A percentile compares a stretch with the other conserved stretches of the same genome.
These are phyloP conservation scores for Dactylellina drechsleri DNA, from an alignment of 2,329 filamentous ascomycete genomes.

Conservation along the genomic window DNA sequence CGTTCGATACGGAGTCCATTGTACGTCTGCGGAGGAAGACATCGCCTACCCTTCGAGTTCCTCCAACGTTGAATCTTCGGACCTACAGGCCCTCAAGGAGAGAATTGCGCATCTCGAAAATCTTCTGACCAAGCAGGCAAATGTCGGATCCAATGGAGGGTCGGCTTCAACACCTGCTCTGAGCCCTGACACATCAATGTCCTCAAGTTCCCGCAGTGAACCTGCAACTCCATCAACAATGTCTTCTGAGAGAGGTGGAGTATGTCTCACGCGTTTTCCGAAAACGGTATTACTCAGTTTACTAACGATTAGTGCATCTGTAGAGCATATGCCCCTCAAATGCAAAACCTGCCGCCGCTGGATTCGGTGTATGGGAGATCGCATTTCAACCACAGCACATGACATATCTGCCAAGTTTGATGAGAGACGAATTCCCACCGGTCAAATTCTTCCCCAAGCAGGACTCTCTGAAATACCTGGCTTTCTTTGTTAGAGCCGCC, in stretches of 20 bases:
- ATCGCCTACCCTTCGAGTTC: constrained; percentile 43
- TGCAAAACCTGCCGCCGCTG: constrained; percentile 26
- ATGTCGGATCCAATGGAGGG: constrained; percentile 25
- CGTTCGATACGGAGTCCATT: constrained; percentile 50
- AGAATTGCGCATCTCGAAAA: constrained; percentile 49
- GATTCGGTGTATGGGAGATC: constrained; percentile 47
- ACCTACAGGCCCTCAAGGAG: constrained; percentile 49
- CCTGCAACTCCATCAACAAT: constrained; percentile 43
- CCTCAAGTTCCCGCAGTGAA: constrained; percentile 47
- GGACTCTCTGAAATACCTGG: constrained; percentile 33
- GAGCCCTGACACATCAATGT: constrained; percentile 42
- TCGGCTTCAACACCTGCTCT: constrained; percentile 29
- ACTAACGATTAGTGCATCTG: too few relatives aligned
- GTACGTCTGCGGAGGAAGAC: constrained; percentile 41
- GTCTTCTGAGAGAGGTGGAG: constrained; percentile 18
- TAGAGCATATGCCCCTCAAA: not conserved
- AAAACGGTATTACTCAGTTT: too few relatives aligned
- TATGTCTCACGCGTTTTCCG: not conserved
- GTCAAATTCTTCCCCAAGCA: constrained; percentile 49
- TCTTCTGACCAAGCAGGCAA: constrained; percentile 38
- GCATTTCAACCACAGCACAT: constrained; percentile 44
- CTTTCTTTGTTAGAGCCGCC: constrained; percentile 15
- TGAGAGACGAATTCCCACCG: constrained; percentile 38
- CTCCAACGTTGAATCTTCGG: constrained; percentile 46
- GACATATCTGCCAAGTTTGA: constrained; percentile 33